Conservation (phyloP, 1,284 basidiomycete genomes). For the Rhodotorula sp. region DNA sequence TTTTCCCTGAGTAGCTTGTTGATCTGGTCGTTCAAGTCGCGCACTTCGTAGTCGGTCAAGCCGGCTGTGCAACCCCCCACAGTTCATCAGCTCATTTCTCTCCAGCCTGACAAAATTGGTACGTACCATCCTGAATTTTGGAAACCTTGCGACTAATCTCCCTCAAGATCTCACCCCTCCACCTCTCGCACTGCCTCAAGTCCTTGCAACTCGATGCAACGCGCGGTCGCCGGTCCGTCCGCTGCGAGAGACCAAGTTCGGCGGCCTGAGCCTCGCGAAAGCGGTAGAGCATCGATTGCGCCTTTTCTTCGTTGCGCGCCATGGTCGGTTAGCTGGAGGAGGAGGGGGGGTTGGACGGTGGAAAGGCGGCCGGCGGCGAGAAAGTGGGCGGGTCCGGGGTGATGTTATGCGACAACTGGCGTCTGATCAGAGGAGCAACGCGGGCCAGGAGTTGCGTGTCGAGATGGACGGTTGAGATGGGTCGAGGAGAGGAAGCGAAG, state of each 20-base stretch:
- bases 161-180: constrained; percentile 89
- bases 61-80: constrained; percentile 60
- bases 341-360: not conserved
- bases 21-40: constrained; percentile 97
- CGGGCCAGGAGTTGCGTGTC: too few species aligned
- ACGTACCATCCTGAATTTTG: constrained; percentile 92
- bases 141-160: constrained; percentile 95
- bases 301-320: constrained; percentile 97
- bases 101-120: not conserved
- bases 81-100: not conserved
- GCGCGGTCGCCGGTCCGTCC: constrained; percentile 75
- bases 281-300: constrained; percentile 94
- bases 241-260: constrained; percentile 84
- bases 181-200: constrained; percentile 87
- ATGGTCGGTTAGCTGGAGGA: constrained; percentile 1
- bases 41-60: constrained; percentile 91
- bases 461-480: too few species aligned
- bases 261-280: constrained; percentile 95
- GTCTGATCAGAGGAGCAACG: too few species aligned
- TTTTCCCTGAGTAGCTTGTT: constrained; percentile 95
- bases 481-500: too few species aligned
- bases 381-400: too few species aligned
- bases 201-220: constrained; percentile 89
- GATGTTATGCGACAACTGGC: too few species aligned
- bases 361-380: not conserved